Evolutionary conservation across 1,139 yeast genomes (phyloP).

Genomic region (Geotrichum europaeum): DNA sequence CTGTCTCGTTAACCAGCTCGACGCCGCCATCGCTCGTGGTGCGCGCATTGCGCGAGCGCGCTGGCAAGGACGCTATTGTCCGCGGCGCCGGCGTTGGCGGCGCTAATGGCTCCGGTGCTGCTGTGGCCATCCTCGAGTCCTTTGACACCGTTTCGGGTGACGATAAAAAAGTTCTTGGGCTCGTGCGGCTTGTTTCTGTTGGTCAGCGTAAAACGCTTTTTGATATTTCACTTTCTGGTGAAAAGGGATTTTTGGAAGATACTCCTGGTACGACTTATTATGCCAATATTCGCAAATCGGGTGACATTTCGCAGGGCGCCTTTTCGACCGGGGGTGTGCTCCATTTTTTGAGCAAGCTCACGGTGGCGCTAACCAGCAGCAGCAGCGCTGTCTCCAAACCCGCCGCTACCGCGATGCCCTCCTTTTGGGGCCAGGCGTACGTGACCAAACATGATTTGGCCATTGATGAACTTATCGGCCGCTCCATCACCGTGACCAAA

Average conservation of each 20-base stretch:
- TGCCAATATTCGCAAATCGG: slow-evolving; percentile 63
- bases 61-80: slow-evolving; percentile 84
- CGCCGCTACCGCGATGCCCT: neutral
- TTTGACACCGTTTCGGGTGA: slow-evolving; percentile 44
- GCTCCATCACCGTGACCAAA: neutral
- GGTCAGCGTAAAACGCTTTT: slow-evolving; percentile 46
- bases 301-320: slow-evolving; percentile 74
- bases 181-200: slow-evolving; percentile 80
- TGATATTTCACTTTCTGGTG: slow-evolving; percentile 61
- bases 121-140: slow-evolving; percentile 82
- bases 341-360: neutral
- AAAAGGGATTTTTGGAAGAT: slow-evolving; percentile 37
- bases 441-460: neutral
- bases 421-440: neutral
- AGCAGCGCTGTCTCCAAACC: neutral
- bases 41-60: slow-evolving; percentile 49
- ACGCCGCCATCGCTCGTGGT: slow-evolving; percentile 67
- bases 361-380: neutral
- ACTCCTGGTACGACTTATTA: slow-evolving; percentile 54
- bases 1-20: slow-evolving; percentile 59
- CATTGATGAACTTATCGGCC: neutral
- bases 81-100: slow-evolving; percentile 72
- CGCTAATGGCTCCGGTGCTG: slow-evolving; percentile 65
- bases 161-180: slow-evolving; percentile 59
- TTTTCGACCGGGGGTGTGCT: slow-evolving; percentile 50